Conservation (phyloP, 495 filamentous ascomycete genomes). For the Collariella sp. region DNA sequence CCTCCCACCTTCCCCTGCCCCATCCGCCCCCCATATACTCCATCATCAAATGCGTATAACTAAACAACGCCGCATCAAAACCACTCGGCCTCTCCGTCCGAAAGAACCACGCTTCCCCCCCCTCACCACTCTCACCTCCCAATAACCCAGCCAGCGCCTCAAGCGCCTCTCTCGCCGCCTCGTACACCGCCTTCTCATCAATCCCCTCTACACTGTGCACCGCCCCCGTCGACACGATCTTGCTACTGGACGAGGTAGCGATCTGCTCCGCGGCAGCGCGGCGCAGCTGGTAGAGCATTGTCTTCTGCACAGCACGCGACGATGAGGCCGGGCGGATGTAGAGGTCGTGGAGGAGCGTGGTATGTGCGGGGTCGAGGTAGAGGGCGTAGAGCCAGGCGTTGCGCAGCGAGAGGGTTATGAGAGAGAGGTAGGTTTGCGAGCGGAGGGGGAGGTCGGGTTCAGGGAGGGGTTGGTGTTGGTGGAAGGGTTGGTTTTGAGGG, state of each 20-base stretch:
- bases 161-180: slow-evolving; percentile 61
- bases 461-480: background rate
- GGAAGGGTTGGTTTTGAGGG: slow-evolving; percentile 16
- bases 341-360: slow-evolving; percentile 51
- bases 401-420: slow-evolving; percentile 73
- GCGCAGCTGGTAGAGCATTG: slow-evolving; percentile 57
- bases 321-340: slow-evolving; percentile 61
- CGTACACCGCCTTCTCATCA: slow-evolving; percentile 54
- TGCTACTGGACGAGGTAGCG: slow-evolving; percentile 29
- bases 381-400: slow-evolving; percentile 80
- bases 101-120: slow-evolving; percentile 43
- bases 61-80: slow-evolving; percentile 84
- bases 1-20: background rate
- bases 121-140: slow-evolving; percentile 38
- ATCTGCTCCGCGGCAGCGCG: slow-evolving; percentile 65
- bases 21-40: slow-evolving; percentile 3
- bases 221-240: background rate
- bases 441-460: slow-evolving; percentile 25
- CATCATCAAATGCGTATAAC: slow-evolving; percentile 78
- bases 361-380: slow-evolving; percentile 62
- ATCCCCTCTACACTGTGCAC: slow-evolving; percentile 27
- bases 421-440: slow-evolving; percentile 69
- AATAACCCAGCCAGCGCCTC: slow-evolving; percentile 65
- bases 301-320: slow-evolving; percentile 51
- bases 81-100: slow-evolving; percentile 47